Conservation (phyloP, 2,329 filamentous ascomycete genomes). For the Myriosclerotinia scirpicola region DNA sequence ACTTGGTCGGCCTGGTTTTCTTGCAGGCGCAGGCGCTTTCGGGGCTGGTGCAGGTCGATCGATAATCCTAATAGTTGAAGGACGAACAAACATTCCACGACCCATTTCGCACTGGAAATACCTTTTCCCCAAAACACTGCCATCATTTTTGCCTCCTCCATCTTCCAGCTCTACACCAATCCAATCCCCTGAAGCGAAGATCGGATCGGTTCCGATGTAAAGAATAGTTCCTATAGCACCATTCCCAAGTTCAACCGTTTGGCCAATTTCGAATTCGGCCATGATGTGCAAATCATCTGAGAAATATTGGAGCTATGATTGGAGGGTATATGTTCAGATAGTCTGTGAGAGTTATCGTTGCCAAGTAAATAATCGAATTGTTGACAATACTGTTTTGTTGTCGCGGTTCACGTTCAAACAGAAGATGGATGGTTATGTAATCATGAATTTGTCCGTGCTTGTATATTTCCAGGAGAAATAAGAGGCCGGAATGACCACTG, state of each 20-base stretch:
- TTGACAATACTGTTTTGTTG: background rate
- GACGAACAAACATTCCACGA: slow-evolving; percentile 80
- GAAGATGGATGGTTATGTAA: background rate
- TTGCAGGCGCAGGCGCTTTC: slow-evolving; percentile 37
- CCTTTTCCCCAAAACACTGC: slow-evolving; percentile 79
- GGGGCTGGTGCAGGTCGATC: slow-evolving; percentile 49
- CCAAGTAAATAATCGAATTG: slow-evolving; percentile 8
- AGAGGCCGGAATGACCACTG: no score
- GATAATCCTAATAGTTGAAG: slow-evolving; percentile 63
- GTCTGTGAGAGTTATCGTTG: background rate
- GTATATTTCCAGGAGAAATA: no score
- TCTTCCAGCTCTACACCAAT: slow-evolving; percentile 86
- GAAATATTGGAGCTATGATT: background rate
- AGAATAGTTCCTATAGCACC: slow-evolving; percentile 75
- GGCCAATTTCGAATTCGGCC: slow-evolving; percentile 54
- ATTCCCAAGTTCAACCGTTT: slow-evolving; percentile 68
- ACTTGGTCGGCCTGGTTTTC: slow-evolving; percentile 46
- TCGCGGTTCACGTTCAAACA: slow-evolving; percentile 8
- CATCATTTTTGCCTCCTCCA: slow-evolving; percentile 87
- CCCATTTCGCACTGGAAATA: slow-evolving; percentile 86
- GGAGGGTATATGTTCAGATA: background rate
- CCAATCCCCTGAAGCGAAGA: slow-evolving; percentile 82
- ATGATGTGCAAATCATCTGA: slow-evolving; percentile 44
- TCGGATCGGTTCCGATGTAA: slow-evolving; percentile 71
- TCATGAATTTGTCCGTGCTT: slow-evolving; percentile 8